These are phyloP conservation scores for Colletotrichum abscissum DNA, from an alignment of 2,329 filamentous ascomycete genomes.

Conservation along the genomic window DNA sequence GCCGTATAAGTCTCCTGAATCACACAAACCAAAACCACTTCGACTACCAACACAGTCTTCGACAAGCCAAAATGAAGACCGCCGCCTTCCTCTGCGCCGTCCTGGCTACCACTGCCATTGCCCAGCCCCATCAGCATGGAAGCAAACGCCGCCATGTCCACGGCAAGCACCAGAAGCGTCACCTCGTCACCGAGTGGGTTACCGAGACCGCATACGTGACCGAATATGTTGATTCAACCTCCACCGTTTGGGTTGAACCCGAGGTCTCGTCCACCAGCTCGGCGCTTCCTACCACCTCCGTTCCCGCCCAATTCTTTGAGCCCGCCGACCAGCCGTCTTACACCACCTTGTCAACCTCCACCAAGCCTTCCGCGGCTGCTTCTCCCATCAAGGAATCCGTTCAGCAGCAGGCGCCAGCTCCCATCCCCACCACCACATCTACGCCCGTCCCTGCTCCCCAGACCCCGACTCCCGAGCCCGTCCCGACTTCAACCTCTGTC, in stretches of 20 bases:
- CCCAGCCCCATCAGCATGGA: slow-evolving; percentile 60
- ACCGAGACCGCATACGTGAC: slow-evolving; percentile 60
- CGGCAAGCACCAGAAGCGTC: slow-evolving; percentile 47
- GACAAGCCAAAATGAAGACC: slow-evolving; percentile 55
- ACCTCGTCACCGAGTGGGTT: slow-evolving; percentile 62
- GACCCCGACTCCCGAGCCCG: slow-evolving; percentile 39
- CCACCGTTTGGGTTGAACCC: slow-evolving; percentile 58
- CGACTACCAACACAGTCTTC: slow-evolving; percentile 3
- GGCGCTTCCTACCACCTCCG: slow-evolving; percentile 39
- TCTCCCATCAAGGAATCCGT: slow-evolving; percentile 8
- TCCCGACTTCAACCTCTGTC: slow-evolving; percentile 21
- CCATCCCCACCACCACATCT: slow-evolving; percentile 33
- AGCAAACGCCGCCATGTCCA: slow-evolving; percentile 50
- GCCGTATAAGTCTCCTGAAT: slow-evolving; percentile 19
- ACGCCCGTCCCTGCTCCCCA: slow-evolving; percentile 35
- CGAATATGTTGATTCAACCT: slow-evolving; percentile 58
- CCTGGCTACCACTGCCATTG: slow-evolving; percentile 57
- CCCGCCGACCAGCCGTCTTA: slow-evolving; percentile 30
- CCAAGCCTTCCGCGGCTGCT: slow-evolving; percentile 4
- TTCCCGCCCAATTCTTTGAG: slow-evolving; percentile 46
- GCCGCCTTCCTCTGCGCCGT: slow-evolving; percentile 51
- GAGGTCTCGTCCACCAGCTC: slow-evolving; percentile 39
- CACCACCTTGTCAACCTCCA: slow-evolving; percentile 25
- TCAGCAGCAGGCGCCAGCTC: slow-evolving; percentile 25
- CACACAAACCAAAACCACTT: not conserved